Conservation (phyloP, 1,284 basidiomycete species). For the Abortiporus biennis region DNA sequence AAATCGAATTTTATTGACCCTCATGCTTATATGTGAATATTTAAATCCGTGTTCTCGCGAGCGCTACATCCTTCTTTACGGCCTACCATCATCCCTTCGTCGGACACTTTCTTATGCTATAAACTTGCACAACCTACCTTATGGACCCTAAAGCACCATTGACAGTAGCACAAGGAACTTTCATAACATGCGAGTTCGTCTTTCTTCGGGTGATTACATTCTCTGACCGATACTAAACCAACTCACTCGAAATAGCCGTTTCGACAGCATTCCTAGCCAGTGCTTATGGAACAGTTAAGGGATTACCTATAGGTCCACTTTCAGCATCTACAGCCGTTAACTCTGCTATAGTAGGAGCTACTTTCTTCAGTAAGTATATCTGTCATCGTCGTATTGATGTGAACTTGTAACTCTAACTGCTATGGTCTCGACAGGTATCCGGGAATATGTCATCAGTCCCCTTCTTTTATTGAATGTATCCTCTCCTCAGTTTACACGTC, state of each 20-base stretch:
- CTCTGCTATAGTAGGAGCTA: slow-evolving; percentile 56
- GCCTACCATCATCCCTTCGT: too few species aligned
- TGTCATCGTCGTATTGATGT: not conserved
- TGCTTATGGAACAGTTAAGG: slow-evolving; percentile 43
- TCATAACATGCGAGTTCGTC: slow-evolving; percentile 74
- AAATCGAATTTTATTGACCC: too few species aligned
- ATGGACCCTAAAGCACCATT: slow-evolving; percentile 37
- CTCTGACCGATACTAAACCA: not conserved
- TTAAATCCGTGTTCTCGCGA: too few species aligned
- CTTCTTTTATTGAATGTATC: slow-evolving; percentile 33
- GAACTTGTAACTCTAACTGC: not conserved
- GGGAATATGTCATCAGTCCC: slow-evolving; percentile 62
- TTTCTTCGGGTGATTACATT: slow-evolving; percentile 16
- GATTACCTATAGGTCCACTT: slow-evolving; percentile 34
- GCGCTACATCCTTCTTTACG: too few species aligned
- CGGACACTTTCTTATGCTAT: too few species aligned
- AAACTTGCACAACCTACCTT: too few species aligned
- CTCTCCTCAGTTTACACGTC: slow-evolving; percentile 28
- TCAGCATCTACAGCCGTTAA: slow-evolving; percentile 55
- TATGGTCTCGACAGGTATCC: slow-evolving; percentile 40
- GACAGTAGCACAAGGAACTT: slow-evolving; percentile 47
- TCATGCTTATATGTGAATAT: too few species aligned
- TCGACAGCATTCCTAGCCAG: slow-evolving; percentile 37
- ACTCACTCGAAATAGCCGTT: slow-evolving; percentile 19
- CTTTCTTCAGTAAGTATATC: slow-evolving; percentile 60